Evolutionary conservation across 805 yeast species (phyloP).

Genomic region (Spathaspora sp.): DNA sequence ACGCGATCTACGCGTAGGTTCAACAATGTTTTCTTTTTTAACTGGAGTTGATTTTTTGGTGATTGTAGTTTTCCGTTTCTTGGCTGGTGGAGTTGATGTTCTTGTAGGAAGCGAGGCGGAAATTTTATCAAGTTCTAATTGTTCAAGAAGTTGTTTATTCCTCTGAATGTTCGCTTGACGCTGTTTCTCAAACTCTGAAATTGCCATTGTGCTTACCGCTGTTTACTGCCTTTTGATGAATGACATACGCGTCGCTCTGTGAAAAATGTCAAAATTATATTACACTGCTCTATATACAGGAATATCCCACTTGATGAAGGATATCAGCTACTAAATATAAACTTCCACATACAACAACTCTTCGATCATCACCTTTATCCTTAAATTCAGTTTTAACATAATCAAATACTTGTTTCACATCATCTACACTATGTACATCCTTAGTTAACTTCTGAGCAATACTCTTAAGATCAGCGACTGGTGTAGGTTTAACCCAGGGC

Average conservation of each 20-base stretch:
- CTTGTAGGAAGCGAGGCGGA: conserved; percentile 44
- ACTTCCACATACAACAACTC: conserved; percentile 39
- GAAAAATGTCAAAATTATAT: neutral
- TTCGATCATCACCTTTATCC: conserved; percentile 20
- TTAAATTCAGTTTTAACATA: conserved; percentile 7
- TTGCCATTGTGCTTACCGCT: conserved; percentile 10
- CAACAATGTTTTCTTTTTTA: conserved; percentile 13
- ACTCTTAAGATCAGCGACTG: conserved; percentile 3
- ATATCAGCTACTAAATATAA: conserved; percentile 41
- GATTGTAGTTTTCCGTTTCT: conserved; percentile 50
- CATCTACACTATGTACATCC: conserved; percentile 9
- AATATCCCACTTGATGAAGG: neutral
- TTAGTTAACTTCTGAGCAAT: conserved; percentile 1
- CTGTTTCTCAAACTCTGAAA: conserved; percentile 68
- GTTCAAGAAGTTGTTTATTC: conserved; percentile 69
- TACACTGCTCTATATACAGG: neutral
- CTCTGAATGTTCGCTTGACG: conserved; percentile 78
- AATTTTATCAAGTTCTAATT: conserved; percentile 62
- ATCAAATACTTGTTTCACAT: conserved; percentile 12
- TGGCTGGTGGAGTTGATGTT: conserved; percentile 13
- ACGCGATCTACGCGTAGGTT: conserved; percentile 73
- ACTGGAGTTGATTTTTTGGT: conserved; percentile 34
- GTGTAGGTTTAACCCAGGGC: conserved; percentile 74
- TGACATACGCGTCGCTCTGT: neutral
- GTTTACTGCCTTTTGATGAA: too few relatives aligned